Evolutionary conservation across 2,329 filamentous ascomycete genomes (phyloP).

Genomic region (Colletotrichum sp.): DNA sequence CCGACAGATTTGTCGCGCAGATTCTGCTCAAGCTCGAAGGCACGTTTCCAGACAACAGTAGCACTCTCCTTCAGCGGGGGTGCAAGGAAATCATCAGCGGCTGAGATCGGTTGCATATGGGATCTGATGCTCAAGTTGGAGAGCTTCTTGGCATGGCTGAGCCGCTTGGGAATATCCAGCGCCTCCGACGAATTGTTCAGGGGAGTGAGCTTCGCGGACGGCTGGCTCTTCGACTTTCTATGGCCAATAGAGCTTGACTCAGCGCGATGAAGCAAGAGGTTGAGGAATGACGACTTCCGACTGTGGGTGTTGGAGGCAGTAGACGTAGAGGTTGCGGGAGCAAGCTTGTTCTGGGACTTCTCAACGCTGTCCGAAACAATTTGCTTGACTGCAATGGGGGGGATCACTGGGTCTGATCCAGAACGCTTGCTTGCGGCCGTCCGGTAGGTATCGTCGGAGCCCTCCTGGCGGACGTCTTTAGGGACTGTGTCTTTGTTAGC

Average conservation of each 20-base stretch:
- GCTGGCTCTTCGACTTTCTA: slow-evolving; percentile 7
- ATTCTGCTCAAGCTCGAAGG: slow-evolving; percentile 27
- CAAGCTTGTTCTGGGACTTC: background rate
- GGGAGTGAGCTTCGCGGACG: background rate
- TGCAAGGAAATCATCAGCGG: background rate
- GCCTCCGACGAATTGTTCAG: background rate
- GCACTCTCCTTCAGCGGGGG: slow-evolving; percentile 25
- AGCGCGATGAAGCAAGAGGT: background rate
- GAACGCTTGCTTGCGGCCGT: slow-evolving; percentile 26
- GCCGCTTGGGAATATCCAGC: background rate
- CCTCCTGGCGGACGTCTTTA: background rate
- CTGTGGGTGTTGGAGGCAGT: background rate
- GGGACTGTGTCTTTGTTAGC: background rate
- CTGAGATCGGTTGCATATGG: background rate
- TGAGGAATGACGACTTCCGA: slow-evolving; percentile 9
- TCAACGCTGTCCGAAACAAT: background rate
- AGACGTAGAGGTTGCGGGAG: background rate
- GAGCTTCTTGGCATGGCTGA: slow-evolving; percentile 12
- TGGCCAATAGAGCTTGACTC: background rate
- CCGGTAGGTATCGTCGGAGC: slow-evolving; percentile 29
- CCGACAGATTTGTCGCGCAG: background rate
- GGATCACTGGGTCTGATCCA: background rate
- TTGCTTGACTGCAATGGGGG: background rate
- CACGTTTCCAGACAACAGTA: slow-evolving; percentile 31
- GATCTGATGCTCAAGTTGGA: slow-evolving; percentile 23